phyloP scores from a whole-genome alignment of 2,329 filamentous ascomycete species.

The Orbilia oligospora region DNA sequence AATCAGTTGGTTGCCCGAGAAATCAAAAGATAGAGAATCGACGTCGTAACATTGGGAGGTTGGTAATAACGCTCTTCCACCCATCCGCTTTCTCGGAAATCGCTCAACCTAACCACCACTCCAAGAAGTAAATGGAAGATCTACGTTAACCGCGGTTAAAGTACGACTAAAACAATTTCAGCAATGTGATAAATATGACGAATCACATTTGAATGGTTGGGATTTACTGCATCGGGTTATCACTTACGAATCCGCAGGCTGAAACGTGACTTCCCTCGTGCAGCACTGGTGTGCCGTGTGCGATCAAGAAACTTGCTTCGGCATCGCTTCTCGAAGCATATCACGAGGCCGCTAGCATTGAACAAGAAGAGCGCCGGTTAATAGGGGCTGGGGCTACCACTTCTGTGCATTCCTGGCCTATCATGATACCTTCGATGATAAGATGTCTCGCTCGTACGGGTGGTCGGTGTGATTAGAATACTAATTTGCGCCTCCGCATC shows the following conservation, averaged over 20 bases:
- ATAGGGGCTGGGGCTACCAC: slow-evolving; percentile 51
- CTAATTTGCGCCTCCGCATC: slow-evolving; percentile 51
- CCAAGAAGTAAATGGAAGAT: slow-evolving; percentile 44
- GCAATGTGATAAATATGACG: slow-evolving; percentile 46
- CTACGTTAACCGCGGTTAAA: slow-evolving; percentile 58
- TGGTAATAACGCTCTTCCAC: slow-evolving; percentile 35
- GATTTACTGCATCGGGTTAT: slow-evolving; percentile 53
- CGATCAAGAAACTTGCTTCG: slow-evolving; percentile 49
- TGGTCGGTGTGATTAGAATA: slow-evolving; percentile 57
- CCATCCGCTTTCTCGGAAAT: slow-evolving; percentile 58
- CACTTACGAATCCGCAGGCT: slow-evolving; percentile 52
- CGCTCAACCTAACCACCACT: slow-evolving; percentile 51
- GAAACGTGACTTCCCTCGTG: slow-evolving; percentile 59
- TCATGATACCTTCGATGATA: slow-evolving; percentile 60
- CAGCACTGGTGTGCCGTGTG: slow-evolving; percentile 54
- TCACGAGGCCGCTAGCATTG: slow-evolving; percentile 47
- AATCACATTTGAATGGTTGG: slow-evolving; percentile 52
- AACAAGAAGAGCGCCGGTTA: slow-evolving; percentile 44
- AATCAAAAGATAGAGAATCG: slow-evolving; percentile 15
- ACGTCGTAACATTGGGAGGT: slow-evolving; percentile 37
- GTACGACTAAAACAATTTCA: slow-evolving; percentile 48
- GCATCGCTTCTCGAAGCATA: slow-evolving; percentile 58
- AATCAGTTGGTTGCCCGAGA: slow-evolving; percentile 46
- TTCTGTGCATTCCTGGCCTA: slow-evolving; percentile 44
- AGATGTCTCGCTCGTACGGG: slow-evolving; percentile 60